Percentiles rank a stretch among this genome's conserved stretches.
These are phyloP conservation scores for Sicyos baderoa DNA, from an alignment of 306 rosid genomes.

Conservation along the genomic window DNA sequence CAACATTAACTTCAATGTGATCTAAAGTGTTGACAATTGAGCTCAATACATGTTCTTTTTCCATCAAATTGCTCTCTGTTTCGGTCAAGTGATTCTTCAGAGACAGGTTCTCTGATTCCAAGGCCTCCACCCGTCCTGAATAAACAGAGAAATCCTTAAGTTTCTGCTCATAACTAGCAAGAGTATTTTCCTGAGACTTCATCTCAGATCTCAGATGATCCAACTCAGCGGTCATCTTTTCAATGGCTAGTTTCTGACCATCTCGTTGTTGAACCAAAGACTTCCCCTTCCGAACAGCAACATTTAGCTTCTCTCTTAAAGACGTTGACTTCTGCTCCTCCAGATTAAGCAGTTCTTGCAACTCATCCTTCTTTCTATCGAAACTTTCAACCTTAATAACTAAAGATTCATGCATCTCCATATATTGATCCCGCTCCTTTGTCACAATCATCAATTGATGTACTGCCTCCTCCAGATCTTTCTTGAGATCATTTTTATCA, in stretches of 20 bases:
- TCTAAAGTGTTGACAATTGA: constrained; percentile 42
- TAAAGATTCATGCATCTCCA: constrained; percentile 50
- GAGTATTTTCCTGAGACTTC: constrained; percentile 33
- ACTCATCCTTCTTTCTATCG: constrained; percentile 47
- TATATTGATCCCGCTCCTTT: constrained; percentile 56
- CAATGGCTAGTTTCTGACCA: constrained; percentile 65
- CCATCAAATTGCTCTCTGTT: constrained; percentile 51
- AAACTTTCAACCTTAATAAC: constrained; percentile 50
- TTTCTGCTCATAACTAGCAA: constrained; percentile 57
- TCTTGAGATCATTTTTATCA: constrained; percentile 40
- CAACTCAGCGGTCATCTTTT: constrained; percentile 51
- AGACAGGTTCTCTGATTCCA: constrained; percentile 56
- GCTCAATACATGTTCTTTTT: constrained; percentile 45
- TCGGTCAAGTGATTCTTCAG: constrained; percentile 55
- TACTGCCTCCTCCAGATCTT: constrained; percentile 64
- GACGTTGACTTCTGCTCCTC: constrained; percentile 91
- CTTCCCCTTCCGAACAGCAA: constrained; percentile 95
- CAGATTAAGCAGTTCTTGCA: constrained; percentile 63
- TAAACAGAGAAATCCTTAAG: constrained; percentile 42
- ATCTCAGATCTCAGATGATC: constrained; percentile 56
- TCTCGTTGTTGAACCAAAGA: constrained; percentile 80
- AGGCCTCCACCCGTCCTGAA: constrained; percentile 52
- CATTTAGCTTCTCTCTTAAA: constrained; percentile 70
- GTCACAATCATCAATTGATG: constrained; percentile 46
- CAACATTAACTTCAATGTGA: constrained; percentile 53